phyloP scores from a whole-genome alignment of 345 rosid species.

The Citrus australasica region DNA sequence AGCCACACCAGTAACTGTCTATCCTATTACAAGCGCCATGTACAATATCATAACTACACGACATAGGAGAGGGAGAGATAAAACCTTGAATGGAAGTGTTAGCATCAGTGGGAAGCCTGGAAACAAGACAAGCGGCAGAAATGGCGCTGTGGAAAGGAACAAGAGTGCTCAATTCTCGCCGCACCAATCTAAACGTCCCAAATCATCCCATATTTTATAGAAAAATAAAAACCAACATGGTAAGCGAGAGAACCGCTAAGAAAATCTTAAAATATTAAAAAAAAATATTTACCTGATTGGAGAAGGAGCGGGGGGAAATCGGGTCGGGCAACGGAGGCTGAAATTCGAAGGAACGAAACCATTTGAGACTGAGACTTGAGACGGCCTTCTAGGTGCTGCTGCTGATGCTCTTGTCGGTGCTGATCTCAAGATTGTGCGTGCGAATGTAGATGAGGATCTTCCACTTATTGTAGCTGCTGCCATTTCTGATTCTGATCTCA shows the following conservation, averaged over 20 bases:
- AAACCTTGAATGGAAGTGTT: constrained; percentile 46
- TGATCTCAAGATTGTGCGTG: constrained; percentile 36
- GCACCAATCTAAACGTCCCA: constrained; percentile 33
- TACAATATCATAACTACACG: background rate
- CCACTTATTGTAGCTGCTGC: constrained; percentile 41
- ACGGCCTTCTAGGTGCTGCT: constrained; percentile 10
- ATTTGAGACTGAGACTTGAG: constrained; percentile 30
- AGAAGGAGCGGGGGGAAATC: constrained; percentile 22
- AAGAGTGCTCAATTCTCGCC: constrained; percentile 64
- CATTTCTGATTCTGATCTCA: constrained; percentile 21
- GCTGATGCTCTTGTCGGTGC: constrained; percentile 22
- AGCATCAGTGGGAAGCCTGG: constrained; percentile 55
- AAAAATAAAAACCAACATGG: background rate
- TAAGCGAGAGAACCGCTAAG: too few species aligned
- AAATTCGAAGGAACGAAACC: constrained; percentile 29
- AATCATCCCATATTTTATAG: background rate
- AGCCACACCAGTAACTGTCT: background rate
- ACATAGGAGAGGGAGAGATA: background rate
- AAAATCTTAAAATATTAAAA: background rate
- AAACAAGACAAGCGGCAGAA: constrained; percentile 75
- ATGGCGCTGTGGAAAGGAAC: constrained; percentile 55
- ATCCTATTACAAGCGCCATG: background rate
- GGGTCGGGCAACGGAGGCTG: constrained; percentile 23
- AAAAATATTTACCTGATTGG: constrained; percentile 22
- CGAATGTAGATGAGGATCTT: constrained; percentile 42